Evolutionary conservation across 768 basidiomycete species (phyloP), one percentile per base, ranked within the genome.

Genomic region (Tylopilus felleus): DNA sequence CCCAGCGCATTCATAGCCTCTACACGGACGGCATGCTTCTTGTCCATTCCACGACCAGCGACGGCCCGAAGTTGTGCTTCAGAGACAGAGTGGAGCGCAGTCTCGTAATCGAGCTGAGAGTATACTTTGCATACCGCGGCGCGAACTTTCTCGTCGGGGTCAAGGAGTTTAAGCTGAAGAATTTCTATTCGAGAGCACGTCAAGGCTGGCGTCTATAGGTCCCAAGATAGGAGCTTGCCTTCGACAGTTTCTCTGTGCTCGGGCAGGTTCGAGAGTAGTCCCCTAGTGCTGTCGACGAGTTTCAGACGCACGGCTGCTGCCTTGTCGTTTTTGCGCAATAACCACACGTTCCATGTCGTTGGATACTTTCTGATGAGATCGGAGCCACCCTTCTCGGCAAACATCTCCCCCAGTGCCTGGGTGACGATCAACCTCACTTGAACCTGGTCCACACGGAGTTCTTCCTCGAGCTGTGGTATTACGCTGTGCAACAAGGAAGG

Each of bases 71-170:
- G 73, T 47, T 86, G 84, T 0, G 67, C 65, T 55, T 78, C 77
- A 9, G 83, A 80, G 27, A 95, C 84, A 62, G 92, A 85, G 65
- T 96, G 94, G 29, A 93, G 67, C 0, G 85, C 88, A 0, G 87
- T 88, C 71, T 99, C 97, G 64, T 93, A 98, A 67, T 98, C 95
- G 12, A 98, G 73, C 51, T 85, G 80, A 1, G 85, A 83, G 60
- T 93, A 92, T 12, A 91, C 71, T 63, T 80, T 85, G 75, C 93
- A 96, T 1, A 85, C 84, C 1, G 92, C 86, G 7, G 88, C 83
- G 27, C 97, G 83, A 39, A 99, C 86, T 64, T 85, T 90, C 55
- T 98, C 97, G 58, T 98, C 97, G 0, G 91, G 86, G 68, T 99
- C 97, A 1, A 80, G 62, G 6, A 96, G 71, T 63, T 95, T 95